phyloP scores from a whole-genome alignment of 108 stramenopile genomes.

The Seminavis robusta region DNA sequence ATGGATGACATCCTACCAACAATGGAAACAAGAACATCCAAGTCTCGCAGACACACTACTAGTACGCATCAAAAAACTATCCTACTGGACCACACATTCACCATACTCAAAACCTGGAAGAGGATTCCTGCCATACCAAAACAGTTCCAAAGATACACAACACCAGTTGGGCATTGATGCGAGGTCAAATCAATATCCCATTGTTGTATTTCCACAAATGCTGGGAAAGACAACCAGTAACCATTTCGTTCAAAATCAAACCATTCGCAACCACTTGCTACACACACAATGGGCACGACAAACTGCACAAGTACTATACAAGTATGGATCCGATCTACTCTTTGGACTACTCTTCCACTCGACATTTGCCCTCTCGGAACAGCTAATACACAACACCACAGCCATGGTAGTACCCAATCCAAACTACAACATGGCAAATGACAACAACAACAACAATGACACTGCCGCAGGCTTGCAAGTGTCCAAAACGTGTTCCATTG shows the following conservation, averaged over 20 bases:
- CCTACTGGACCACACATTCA: slow-evolving; percentile 6
- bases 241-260: not conserved
- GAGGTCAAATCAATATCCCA: too few species aligned
- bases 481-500: too few species aligned
- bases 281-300: not conserved
- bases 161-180: not conserved
- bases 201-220: slow-evolving; percentile 13
- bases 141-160: not conserved
- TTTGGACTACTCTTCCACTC: slow-evolving; percentile 7
- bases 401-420: not conserved
- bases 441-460: too few species aligned
- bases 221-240: slow-evolving; percentile 9
- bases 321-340: slow-evolving; percentile 1
- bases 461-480: too few species aligned
- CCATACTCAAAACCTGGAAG: too few species aligned
- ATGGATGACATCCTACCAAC: slow-evolving; percentile 16
- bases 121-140: too few species aligned
- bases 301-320: slow-evolving; percentile 3
- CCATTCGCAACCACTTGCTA: slow-evolving; percentile 4
- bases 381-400: not conserved
- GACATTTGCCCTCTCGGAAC: not conserved
- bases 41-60: not conserved
- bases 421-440: too few species aligned
- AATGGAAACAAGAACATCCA: slow-evolving; percentile 2
- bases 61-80: not conserved